Base-by-base conservation (phyloP, 139 green algal species). In the Chlorella vulgaris region DNA sequence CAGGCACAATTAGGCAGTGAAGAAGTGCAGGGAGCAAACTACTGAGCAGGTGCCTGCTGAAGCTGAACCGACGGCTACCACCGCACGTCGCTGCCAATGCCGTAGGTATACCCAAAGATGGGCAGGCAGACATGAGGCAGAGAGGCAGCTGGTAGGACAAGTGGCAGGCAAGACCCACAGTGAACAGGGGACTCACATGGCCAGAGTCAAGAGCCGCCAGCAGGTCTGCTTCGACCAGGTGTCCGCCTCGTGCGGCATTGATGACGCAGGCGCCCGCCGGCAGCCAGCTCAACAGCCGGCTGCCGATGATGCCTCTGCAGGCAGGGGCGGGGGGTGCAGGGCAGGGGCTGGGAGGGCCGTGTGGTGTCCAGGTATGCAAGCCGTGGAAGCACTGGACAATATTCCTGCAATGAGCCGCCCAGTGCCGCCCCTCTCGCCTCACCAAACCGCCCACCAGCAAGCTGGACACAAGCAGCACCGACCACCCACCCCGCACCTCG, bases 141-240 rank as follows among this genome's bases (percentile, higher is more conserved):
- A 15, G 47, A 58, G 47, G 47, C 47, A 58, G 47, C 47, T 24
- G 13, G 15, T 15, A 58, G 47, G 13, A 10, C 13, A 10, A 58
- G 47, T 10, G 10, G 13, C 15, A 58, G 47, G 47, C 47, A 15
- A 58, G 47, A 58, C 13, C 47, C 47, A 58, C 13, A 10, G 15
- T 15, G 47, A 58, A 24, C 47, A 58, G 15, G 8, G 8, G 24
- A 38, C 51, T 63, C 53, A 85, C 62, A 40, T 81, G 83, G 13
- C 83, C 87, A 15, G 63, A 68, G 60, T 93, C 83, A 33, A 93
- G 75, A 5, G 85, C 89, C 3, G 24, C 77, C 36, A 92, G 60
- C 47, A 94, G 80, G 33, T 90, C 89, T 22, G 13, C 60, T 66
- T 89, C 89, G 26, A 91, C 81, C 38, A 93, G 21, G 58, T 93